Evolutionary conservation across 2,329 filamentous ascomycete genomes (phyloP).

Genomic region (Coniochaeta ligniaria): DNA sequence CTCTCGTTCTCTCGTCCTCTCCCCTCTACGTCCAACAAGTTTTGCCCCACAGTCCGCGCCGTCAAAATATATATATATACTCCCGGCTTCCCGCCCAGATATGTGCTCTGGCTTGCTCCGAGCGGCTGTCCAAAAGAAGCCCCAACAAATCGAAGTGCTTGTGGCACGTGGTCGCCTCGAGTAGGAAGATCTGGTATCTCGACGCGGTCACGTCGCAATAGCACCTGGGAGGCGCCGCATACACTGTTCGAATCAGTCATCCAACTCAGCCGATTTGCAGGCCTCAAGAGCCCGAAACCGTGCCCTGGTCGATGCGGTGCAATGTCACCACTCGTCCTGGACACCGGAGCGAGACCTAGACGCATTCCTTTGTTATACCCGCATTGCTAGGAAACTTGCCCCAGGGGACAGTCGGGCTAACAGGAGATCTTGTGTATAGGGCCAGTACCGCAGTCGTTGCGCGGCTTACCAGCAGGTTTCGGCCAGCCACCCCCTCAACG

Average conservation of each 20-base stretch:
- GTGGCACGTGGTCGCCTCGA: neutral
- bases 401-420: conserved; percentile 21
- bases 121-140: neutral
- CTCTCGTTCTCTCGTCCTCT: conserved; percentile 11
- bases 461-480: conserved; percentile 55
- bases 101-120: neutral
- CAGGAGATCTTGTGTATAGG: conserved; percentile 29
- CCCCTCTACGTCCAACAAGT: neutral
- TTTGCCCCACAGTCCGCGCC: neutral
- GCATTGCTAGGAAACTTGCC: neutral
- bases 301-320: neutral
- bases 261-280: neutral
- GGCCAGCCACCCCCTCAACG: conserved; percentile 51
- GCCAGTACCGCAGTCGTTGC: conserved; percentile 54
- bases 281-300: neutral
- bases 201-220: neutral
- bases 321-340: neutral
- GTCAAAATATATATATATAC: neutral
- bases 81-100: neutral
- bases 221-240: neutral
- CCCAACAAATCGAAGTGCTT: neutral
- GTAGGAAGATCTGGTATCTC: neutral
- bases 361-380: neutral
- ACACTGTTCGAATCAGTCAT: neutral
- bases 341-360: neutral